These are phyloP conservation scores for Canna indica DNA, from an alignment of 176 grass and related monocot genomes.

Conservation along the genomic window DNA sequence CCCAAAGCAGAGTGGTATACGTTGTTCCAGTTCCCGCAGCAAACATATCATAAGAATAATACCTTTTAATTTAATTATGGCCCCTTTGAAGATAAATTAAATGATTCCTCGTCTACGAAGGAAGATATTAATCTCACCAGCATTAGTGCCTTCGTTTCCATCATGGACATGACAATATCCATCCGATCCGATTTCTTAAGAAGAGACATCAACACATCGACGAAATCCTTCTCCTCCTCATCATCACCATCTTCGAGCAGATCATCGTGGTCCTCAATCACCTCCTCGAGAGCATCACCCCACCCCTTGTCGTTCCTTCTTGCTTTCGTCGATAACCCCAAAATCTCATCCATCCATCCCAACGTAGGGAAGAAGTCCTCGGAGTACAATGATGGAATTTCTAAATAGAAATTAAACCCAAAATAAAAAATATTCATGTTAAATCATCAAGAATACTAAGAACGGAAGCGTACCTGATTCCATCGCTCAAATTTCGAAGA, in stretches of 20 bases:
- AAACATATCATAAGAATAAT: neutral
- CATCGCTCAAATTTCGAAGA: no score
- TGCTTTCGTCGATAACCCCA: conserved; percentile 4
- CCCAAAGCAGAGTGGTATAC: neutral
- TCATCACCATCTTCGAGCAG: neutral
- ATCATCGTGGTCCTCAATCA: conserved; percentile 18
- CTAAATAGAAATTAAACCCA: no score
- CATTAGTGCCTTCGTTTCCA: neutral
- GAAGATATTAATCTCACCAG: neutral
- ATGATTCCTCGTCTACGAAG: no score
- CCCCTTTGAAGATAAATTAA: no score
- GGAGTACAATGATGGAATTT: no score
- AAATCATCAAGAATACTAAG: no score
- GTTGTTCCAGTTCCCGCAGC: neutral
- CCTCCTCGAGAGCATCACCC: conserved; percentile 4
- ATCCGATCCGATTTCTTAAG: neutral
- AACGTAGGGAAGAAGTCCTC: conserved; percentile 28
- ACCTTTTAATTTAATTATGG: no score
- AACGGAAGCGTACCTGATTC: no score
- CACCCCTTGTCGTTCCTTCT: neutral
- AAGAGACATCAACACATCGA: conserved; percentile 19
- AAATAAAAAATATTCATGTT: no score
- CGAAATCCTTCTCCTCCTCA: conserved; percentile 1
- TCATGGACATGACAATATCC: neutral
- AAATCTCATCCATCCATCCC: conserved; percentile 1